Evolutionary conservation across 2,329 filamentous ascomycete species (phyloP), one percentile per base, ranked within the genome.

Genomic region (Phaeosphaeriaceae sp.): DNA sequence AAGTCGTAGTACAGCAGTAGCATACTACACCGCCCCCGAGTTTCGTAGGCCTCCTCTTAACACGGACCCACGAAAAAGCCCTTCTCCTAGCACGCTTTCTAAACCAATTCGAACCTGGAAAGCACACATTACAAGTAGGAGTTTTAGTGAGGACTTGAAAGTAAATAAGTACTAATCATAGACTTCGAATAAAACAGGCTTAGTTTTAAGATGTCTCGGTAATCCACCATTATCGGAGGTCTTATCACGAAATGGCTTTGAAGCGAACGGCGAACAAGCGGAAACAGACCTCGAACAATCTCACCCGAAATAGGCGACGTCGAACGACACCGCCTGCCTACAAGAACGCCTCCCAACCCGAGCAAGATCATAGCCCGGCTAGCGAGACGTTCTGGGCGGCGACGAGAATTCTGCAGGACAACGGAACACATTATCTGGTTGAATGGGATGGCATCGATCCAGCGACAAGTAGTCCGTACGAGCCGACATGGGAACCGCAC

Each of bases 401-500:
- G 18, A 48, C 17, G 42, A 43, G 46, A 41, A 48, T 48, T 41
- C 15, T 48, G 18, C 9, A 48, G 34, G 40, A 48, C 28, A 48
- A 48, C 28, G 40, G 40, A 42, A 28, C 39, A 15, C 15, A 41
- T 34, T 48, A 48, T 39, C 34, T 48, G 11, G 46, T 48, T 8
- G 26, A 48, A 35, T 48, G 26, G 46, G 46, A 48, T 26, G 39
- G 35, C 9, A 43, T 44, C 11, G 26, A 48, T 37, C 46, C 33
- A 48, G 46, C 15, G 21, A 48, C 40, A 17, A 34, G 46, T 34
- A 35, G 39, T 34, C 20, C 15, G 17, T 48, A 48, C 23, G 13
- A 48, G 32, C 39, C 32, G 32, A 48, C 38, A 26, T 48, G 32
- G 32, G 39, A 48, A 48, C 46, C 32, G 38, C 46, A 48, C 46